Evolutionary conservation across 1,284 basidiomycete genomes (phyloP), one percentile per base, ranked within the genome.

Genomic region (Moniliella sp.): DNA sequence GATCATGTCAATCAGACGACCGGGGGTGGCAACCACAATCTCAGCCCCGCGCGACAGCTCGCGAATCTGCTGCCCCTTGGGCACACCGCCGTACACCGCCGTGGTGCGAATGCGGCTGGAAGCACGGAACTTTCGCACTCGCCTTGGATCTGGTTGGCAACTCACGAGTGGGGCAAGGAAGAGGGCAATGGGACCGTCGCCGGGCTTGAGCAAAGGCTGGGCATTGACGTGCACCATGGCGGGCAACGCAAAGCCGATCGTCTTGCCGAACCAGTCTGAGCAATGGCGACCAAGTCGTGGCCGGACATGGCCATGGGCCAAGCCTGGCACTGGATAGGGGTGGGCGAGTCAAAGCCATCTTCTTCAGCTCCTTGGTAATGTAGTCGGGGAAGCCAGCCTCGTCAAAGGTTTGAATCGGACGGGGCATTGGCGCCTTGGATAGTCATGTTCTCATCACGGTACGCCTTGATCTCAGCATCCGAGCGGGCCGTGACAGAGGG

Each of bases 141-240:
- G 54, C 84, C 80, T 63, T 97, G 91, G 43, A 88, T 97, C 66
- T 97, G 88, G 94, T 86, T 29, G 91, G 91, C 36, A 97, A 73
- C 66, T 97, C 88, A 67, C 88, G 81, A 34, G 88, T 97, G 88
- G 88, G 10, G 88, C 91, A 36, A 97, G 73, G 40, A 97, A 81
- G 36, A 97, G 73, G 18, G 82, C 88, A 45, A 97, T 93, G 17
- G 88, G 88, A 16, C 88, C 88, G 63, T 97, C 91, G 17, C 88
- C 88, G 30, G 86, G 78, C 2, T 78, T 64, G 45, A 97, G 69
- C 31, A 97, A 71, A 5, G 88, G 81, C 71, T 97, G 91, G 73
- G 88, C 88, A 70, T 94, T 97, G 68, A 97, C 94, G 66, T 97
- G 88, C 25, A 97, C 70, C 84, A 97, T 97, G 37, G 88, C 84